Evolutionary conservation across 441 rosid species (phyloP), one percentile per base, ranked within the genome.

Genomic region (Cnidoscolus chayamansa): DNA sequence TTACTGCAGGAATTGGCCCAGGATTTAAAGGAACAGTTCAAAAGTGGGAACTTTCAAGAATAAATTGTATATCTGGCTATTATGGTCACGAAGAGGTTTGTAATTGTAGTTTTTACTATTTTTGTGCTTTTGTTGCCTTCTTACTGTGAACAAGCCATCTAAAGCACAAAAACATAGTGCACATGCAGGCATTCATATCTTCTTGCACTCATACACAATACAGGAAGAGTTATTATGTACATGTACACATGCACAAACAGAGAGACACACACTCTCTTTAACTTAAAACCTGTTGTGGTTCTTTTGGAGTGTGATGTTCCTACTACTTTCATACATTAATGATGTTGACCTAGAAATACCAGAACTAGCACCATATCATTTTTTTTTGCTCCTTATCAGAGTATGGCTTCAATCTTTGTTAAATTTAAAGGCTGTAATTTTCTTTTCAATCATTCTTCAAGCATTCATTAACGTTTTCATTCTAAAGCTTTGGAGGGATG

Each of bases 71-170:
- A 58, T 91, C 89, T 58, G 90, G 94, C 54, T 94, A 94, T 85
- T 80, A 89, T 87, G 98, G 91, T 66, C 98, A 94, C 79, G 98
- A 94, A 76, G 98, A 94, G 98, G 98, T 94, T 79, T 54, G 93
- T 72, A 79, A 74, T 79, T 56, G 93, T 71, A 79, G 74, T 77
- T 78, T 74, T 54, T 63, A 51, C 63, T 73, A 60, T 72, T 51
- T 66, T 53, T 12, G 25, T 30, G 5, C 25, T 9, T 59, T 70
- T 70, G 49, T 70, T 60, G 57, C 63, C 37, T 19, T 61, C 45
- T 53, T 67, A 20, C 15, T 31, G 20, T 56, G 35, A 63, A 56
- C 9, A 57, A 58, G 74, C 15, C 49, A 59, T 37, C 20, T 31
- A 7, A 20, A 30, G n/a, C 43, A 19, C 53, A 64, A 35, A 19